Evolutionary conservation across 2,329 filamentous ascomycete species (phyloP).

Genomic region (Penicillium sp.): DNA sequence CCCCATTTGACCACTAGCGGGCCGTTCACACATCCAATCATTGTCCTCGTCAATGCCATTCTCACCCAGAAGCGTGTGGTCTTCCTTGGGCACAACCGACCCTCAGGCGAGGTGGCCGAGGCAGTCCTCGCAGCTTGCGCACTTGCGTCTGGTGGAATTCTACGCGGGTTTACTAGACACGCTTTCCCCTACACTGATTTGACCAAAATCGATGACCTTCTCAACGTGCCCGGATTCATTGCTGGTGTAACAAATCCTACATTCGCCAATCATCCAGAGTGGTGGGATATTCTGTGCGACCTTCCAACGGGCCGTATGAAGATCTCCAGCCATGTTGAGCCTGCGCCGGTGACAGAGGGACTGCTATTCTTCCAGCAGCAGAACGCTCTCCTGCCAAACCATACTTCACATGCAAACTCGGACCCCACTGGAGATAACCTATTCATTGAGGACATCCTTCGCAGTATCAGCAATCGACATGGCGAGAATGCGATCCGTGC

Average conservation of each 20-base stretch:
- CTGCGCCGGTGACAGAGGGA: slow-evolving; percentile 80
- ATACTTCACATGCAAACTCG: slow-evolving; percentile 33
- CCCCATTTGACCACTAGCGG: slow-evolving; percentile 93
- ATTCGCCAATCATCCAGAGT: slow-evolving; percentile 91
- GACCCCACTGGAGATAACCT: slow-evolving; percentile 84
- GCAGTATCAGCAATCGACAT: slow-evolving; percentile 81
- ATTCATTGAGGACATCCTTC: slow-evolving; percentile 85
- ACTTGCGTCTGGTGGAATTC: slow-evolving; percentile 85
- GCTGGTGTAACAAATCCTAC: slow-evolving; percentile 97
- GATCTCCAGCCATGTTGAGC: slow-evolving; percentile 86
- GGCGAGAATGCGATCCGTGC: slow-evolving; percentile 88
- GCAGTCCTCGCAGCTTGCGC: slow-evolving; percentile 98
- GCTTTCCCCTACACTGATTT: slow-evolving; percentile 98
- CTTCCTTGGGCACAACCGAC: slow-evolving; percentile 92
- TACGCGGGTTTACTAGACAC: slow-evolving; percentile 91
- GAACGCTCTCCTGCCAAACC: slow-evolving; percentile 31
- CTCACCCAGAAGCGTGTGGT: slow-evolving; percentile 96
- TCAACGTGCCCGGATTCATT: slow-evolving; percentile 96
- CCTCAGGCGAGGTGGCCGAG: slow-evolving; percentile 94
- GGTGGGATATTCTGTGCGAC: slow-evolving; percentile 98
- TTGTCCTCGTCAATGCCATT: slow-evolving; percentile 91
- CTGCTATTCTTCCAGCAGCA: slow-evolving; percentile 86
- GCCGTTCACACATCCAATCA: slow-evolving; percentile 86
- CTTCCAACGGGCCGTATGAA: slow-evolving; percentile 90
- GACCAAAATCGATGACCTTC: slow-evolving; percentile 93